phyloP scores from a whole-genome alignment of 139 green algal species.

The Chlamydomonas sphaeroides region DNA sequence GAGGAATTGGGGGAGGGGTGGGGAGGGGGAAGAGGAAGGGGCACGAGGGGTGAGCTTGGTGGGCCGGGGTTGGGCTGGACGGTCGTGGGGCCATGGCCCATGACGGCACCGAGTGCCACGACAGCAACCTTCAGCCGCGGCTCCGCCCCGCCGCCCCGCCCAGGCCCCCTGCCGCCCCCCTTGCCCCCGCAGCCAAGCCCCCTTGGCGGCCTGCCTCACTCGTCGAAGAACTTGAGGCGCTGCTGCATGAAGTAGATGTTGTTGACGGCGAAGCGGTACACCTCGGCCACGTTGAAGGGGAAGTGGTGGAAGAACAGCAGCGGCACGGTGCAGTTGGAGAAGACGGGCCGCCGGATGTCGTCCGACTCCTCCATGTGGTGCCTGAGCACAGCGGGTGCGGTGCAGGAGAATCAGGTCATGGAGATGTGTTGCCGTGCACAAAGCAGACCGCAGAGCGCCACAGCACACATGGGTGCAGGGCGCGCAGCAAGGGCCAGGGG shows the following conservation, averaged over 20 bases:
- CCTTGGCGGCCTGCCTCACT: neutral
- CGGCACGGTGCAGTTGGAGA: conserved; percentile 28
- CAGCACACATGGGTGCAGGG: too few relatives aligned
- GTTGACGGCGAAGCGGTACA: conserved; percentile 28
- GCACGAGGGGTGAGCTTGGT: too few relatives aligned
- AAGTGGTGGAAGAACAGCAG: conserved; percentile 34
- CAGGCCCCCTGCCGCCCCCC: neutral
- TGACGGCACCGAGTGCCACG: too few relatives aligned
- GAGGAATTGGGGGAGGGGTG: neutral
- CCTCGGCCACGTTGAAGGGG: conserved; percentile 35
- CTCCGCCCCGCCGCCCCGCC: too few relatives aligned
- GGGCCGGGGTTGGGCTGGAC: too few relatives aligned
- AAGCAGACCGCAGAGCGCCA: too few relatives aligned
- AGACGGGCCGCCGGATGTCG: conserved; percentile 13
- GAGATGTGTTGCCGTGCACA: too few relatives aligned
- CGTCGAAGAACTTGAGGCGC: conserved; percentile 23
- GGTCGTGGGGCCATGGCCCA: too few relatives aligned
- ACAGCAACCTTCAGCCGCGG: too few relatives aligned
- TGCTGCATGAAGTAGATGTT: conserved; percentile 43
- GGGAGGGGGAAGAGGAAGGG: too few relatives aligned
- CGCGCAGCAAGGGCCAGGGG: too few relatives aligned
- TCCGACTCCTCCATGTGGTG: conserved; percentile 31
- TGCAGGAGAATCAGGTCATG: neutral
- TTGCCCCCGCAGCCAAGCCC: neutral
- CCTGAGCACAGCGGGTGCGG: too few relatives aligned